Evolutionary conservation across 768 basidiomycete species (phyloP), one percentile per base, ranked within the genome.

Genomic region (Suillus sp.): DNA sequence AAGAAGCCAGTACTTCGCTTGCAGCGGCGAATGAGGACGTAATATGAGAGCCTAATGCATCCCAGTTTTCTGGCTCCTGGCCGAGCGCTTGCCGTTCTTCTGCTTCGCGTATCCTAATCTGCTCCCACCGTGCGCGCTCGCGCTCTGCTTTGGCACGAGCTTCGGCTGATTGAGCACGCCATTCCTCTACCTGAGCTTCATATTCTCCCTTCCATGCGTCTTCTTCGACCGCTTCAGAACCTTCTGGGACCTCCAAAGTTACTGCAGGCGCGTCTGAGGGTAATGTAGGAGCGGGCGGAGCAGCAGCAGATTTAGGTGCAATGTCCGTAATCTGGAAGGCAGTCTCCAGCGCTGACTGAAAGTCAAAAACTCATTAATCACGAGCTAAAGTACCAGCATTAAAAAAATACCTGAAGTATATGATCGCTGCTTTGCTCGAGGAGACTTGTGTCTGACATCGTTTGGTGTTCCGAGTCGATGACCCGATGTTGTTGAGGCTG

Each of bases 141-240:
- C 80, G 82, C 78, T 92, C 92, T 10, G 91, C 89, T 72, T 88
- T 92, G 71, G 85, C 80, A 59, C 91, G 87, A 50, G 87, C 87
- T 64, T 84, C 84, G 35, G 91, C 88, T 43, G 87, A 89, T 68
- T 87, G 84, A 27, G 84, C 83, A 45, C 88, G 87, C 93, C 92
- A 95, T 61, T 80, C 76, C 58, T 82, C 79, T 13, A 91, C 78
- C 48, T 91, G 88, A 1, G 83, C 77, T 58, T 93, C 87, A 71
- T 93, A 91, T 69, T 87, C 82, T 18, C 76, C 75, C 69, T 89
- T 87, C 89, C 89, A 91, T 9, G 77, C 65, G 27, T 86, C 86
- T 40, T 84, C 77, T 22, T 68, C 70, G 1, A 51, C 18, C 3
- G 20, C 11, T 22, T 20, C 56, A 45, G 50, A 6, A 9, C 10